These are phyloP conservation scores for Lepidopterella palustris DNA, from an alignment of 495 filamentous ascomycete genomes.

Conservation along the genomic window DNA sequence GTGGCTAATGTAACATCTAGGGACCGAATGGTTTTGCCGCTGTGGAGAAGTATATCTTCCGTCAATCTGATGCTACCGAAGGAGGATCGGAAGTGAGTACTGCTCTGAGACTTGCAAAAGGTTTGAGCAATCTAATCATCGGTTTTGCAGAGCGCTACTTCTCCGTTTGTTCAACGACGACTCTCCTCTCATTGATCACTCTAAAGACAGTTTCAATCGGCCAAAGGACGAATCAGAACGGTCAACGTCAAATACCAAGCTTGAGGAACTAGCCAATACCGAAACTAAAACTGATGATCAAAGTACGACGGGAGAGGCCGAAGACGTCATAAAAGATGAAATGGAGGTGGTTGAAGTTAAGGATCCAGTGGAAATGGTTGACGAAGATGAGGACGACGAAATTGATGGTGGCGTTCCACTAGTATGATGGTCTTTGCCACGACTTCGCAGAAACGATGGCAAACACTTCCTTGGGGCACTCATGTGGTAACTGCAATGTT, in stretches of 20 bases:
- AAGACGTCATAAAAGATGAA: too few species aligned
- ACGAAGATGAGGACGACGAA: not conserved
- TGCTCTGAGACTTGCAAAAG: not conserved
- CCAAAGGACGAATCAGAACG: not conserved
- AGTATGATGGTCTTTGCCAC: too few species aligned
- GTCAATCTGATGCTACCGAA: constrained; percentile 96
- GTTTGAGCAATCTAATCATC: not conserved
- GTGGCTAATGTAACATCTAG: constrained; percentile 34
- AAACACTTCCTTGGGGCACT: too few species aligned
- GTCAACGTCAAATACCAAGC: not conserved
- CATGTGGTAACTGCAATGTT: too few species aligned
- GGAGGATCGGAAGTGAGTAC: constrained; percentile 61
- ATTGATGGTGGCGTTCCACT: not conserved
- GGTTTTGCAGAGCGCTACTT: constrained; percentile 59
- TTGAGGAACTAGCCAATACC: not conserved
- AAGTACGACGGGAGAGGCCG: not conserved
- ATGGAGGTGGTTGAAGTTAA: not conserved
- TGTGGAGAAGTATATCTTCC: constrained; percentile 82
- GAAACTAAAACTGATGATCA: not conserved
- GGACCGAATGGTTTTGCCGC: constrained; percentile 72
- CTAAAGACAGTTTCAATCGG: constrained; percentile 23
- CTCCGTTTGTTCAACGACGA: constrained; percentile 83
- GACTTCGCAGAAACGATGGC: too few species aligned
- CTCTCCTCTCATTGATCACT: constrained; percentile 53
- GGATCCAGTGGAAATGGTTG: not conserved